Evolutionary conservation across 495 filamentous ascomycete genomes (phyloP).

Genomic region (Xylaria palmicola): DNA sequence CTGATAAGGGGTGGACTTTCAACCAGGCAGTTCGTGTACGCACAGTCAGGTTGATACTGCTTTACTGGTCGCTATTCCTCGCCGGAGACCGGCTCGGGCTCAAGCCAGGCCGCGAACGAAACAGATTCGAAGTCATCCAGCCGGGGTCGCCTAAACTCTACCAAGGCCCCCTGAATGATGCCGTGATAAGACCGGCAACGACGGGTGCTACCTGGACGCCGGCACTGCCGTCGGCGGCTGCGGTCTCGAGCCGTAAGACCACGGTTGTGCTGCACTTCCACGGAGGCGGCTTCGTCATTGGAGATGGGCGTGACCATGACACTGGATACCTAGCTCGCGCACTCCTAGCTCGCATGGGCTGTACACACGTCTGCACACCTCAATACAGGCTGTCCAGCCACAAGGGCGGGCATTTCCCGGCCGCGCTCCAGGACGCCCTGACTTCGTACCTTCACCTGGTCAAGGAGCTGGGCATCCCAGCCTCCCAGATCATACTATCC

Average conservation of each 20-base stretch:
- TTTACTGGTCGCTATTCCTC: not conserved
- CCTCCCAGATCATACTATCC: constrained; percentile 26
- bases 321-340: constrained; percentile 30
- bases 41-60: not conserved
- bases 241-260: not conserved
- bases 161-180: constrained; percentile 2
- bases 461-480: constrained; percentile 28
- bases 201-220: constrained; percentile 10
- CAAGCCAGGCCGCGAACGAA: constrained; percentile 5
- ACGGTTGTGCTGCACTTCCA: constrained; percentile 31
- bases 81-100: not conserved
- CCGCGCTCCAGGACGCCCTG: constrained; percentile 46
- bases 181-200: not conserved
- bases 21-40: constrained; percentile 8
- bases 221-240: not conserved
- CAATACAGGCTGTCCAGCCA: constrained; percentile 40
- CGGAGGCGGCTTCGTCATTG: constrained; percentile 47
- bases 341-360: constrained; percentile 16
- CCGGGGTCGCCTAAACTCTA: not conserved
- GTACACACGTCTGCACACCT: constrained; percentile 26
- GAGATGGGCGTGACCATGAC: constrained; percentile 31
- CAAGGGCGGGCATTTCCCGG: constrained; percentile 38
- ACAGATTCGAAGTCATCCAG: constrained; percentile 3
- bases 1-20: constrained; percentile 6
- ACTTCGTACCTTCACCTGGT: constrained; percentile 42